Conservation (phyloP, 805 yeast species). For the Kuraishia capsulata region DNA sequence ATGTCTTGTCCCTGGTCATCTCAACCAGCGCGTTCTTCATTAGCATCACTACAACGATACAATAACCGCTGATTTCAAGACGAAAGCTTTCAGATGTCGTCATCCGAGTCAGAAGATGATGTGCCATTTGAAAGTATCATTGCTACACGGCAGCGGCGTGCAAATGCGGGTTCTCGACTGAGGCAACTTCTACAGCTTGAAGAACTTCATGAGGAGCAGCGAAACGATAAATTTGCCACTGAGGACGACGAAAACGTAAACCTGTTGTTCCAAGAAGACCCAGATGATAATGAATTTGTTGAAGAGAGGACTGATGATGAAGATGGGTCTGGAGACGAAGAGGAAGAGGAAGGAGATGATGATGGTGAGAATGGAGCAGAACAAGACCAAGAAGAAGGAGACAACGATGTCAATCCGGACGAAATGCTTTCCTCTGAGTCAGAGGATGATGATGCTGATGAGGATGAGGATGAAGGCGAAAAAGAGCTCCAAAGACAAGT, state of each 20-base stretch:
- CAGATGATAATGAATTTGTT: conserved; percentile 21
- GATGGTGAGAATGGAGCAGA: conserved; percentile 3
- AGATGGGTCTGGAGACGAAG: conserved; percentile 21
- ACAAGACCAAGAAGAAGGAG: conserved; percentile 17
- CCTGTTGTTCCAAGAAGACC: conserved; percentile 49
- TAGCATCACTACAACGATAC: too few species aligned
- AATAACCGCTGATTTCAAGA: too few species aligned
- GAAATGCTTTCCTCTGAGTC: conserved; percentile 46
- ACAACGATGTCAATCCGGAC: conserved; percentile 25
- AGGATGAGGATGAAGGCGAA: conserved; percentile 49
- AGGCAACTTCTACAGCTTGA: conserved; percentile 66
- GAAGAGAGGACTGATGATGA: conserved; percentile 26
- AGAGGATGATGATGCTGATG: conserved; percentile 37
- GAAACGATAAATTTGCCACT: conserved; percentile 11
- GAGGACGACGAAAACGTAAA: conserved; percentile 77
- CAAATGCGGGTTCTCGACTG: conserved; percentile 87
- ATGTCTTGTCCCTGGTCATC: too few species aligned
- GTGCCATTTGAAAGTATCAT: conserved; percentile 29
- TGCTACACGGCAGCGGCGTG: conserved; percentile 65
- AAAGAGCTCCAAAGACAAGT: conserved; percentile 24
- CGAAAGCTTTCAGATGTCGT: conserved; percentile 1
- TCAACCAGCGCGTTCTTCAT: too few species aligned
- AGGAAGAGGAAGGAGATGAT: conserved; percentile 12
- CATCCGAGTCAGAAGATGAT: conserved; percentile 2
- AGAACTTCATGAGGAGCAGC: conserved; percentile 32